Evolutionary conservation across 2,329 filamentous ascomycete genomes (phyloP).

Genomic region (Elsinoe perseae): DNA sequence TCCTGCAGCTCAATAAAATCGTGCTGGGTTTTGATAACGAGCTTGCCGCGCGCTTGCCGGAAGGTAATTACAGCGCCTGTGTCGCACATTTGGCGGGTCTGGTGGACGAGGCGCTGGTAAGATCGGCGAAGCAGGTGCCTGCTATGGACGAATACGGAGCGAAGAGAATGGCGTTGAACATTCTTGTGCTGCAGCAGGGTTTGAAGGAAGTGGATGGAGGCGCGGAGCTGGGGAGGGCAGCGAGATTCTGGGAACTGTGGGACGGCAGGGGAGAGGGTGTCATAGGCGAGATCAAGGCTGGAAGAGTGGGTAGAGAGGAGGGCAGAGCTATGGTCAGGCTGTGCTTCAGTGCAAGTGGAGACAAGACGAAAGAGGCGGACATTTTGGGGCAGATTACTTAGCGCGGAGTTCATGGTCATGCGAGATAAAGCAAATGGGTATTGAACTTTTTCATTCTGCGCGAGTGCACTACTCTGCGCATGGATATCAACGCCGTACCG

Average conservation of each 20-base stretch:
- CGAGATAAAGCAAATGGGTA: neutral
- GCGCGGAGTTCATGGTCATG: conserved; percentile 28
- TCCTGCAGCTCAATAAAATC: conserved; percentile 75
- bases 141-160: conserved; percentile 80
- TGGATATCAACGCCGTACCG: neutral
- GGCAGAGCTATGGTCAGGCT: conserved; percentile 37
- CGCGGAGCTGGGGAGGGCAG: conserved; percentile 55
- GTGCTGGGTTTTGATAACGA: conserved; percentile 85
- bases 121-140: conserved; percentile 60
- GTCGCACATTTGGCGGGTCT: conserved; percentile 67
- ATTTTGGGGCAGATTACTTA: conserved; percentile 60
- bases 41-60: conserved; percentile 62
- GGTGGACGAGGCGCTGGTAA: conserved; percentile 69
- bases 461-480: conserved; percentile 16
- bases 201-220: conserved; percentile 81
- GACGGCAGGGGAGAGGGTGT: conserved; percentile 47
- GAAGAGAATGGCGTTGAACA: conserved; percentile 85
- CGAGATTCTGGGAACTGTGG: conserved; percentile 62
- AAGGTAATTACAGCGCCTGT: conserved; percentile 62
- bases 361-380: conserved; percentile 57
- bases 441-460: conserved; percentile 11
- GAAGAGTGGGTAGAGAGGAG: conserved; percentile 32
- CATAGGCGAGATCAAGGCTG: conserved; percentile 26
- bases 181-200: conserved; percentile 91
- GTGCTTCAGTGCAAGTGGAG: conserved; percentile 43